phyloP scores from a whole-genome alignment of 2,329 filamentous ascomycete genomes.

The Ophiostoma triangulosporum region DNA sequence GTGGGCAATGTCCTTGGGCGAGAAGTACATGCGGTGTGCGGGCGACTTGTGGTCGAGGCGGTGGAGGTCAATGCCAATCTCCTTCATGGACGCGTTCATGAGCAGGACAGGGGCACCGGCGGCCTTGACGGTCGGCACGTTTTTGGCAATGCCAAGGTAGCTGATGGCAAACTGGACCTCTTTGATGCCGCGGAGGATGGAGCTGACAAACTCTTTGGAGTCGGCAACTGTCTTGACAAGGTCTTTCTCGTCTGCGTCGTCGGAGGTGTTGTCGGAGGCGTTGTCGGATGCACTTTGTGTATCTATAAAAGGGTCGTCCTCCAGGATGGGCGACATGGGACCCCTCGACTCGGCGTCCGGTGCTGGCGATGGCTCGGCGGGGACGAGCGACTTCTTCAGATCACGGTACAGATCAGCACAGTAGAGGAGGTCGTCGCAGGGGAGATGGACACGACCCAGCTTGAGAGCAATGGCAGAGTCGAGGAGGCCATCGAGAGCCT shows the following conservation, averaged over 20 bases:
- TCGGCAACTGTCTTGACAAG: slow-evolving; percentile 78
- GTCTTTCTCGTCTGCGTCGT: slow-evolving; percentile 32
- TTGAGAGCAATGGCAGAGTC: slow-evolving; percentile 87
- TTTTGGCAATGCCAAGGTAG: slow-evolving; percentile 76
- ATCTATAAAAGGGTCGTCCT: not conserved
- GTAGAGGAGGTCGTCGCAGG: slow-evolving; percentile 68
- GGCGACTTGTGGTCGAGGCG: slow-evolving; percentile 84
- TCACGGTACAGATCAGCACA: slow-evolving; percentile 45
- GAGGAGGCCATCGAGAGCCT: slow-evolving; percentile 70
- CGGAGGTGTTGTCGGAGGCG: not conserved
- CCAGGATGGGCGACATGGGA: slow-evolving; percentile 3
- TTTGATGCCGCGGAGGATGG: slow-evolving; percentile 81
- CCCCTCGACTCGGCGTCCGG: slow-evolving; percentile 15
- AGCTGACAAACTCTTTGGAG: slow-evolving; percentile 83
- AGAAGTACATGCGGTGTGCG: slow-evolving; percentile 97
- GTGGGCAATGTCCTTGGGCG: slow-evolving; percentile 81
- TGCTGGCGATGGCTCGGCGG: slow-evolving; percentile 16
- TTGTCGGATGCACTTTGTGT: not conserved
- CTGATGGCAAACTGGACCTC: slow-evolving; percentile 93
- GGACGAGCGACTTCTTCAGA: slow-evolving; percentile 26
- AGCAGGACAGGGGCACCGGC: slow-evolving; percentile 60
- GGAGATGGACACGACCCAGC: slow-evolving; percentile 77
- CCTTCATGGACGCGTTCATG: slow-evolving; percentile 79
- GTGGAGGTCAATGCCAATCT: slow-evolving; percentile 85
- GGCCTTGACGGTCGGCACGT: slow-evolving; percentile 53